Percentiles rank a stretch among this genome's conserved stretches.
These are phyloP conservation scores for Lactifluus rugatus DNA, from an alignment of 768 basidiomycete species.

Conservation along the genomic window DNA sequence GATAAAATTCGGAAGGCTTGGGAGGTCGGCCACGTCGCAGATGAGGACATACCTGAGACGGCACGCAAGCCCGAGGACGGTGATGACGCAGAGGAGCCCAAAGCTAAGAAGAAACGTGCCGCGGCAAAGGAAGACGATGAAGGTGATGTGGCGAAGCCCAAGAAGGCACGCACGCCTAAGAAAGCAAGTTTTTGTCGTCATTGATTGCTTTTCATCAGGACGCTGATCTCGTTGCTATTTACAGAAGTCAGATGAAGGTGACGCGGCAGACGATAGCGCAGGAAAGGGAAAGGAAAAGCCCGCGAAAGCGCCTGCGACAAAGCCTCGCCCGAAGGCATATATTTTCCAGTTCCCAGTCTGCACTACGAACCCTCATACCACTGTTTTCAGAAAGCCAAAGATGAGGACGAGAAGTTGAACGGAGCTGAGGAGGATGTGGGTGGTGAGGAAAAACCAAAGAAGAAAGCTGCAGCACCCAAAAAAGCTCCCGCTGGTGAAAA, in stretches of 20 bases:
- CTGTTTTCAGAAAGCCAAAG: conserved; percentile 36
- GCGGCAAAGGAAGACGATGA: conserved; percentile 26
- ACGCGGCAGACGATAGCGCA: conserved; percentile 33
- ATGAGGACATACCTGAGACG: conserved; percentile 72
- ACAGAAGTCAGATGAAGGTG: conserved; percentile 28
- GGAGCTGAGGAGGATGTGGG: conserved; percentile 33
- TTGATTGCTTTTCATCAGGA: neutral
- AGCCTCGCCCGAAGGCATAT: conserved; percentile 9
- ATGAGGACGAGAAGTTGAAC: conserved; percentile 40
- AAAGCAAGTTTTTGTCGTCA: conserved; percentile 12
- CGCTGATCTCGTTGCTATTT: neutral
- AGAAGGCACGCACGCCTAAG: conserved; percentile 23
- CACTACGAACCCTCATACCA: neutral
- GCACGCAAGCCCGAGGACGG: conserved; percentile 48
- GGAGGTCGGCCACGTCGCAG: conserved; percentile 67
- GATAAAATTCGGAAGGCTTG: conserved; percentile 62
- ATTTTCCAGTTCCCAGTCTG: neutral
- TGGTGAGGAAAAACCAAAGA: conserved; percentile 30
- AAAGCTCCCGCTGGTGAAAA: conserved; percentile 34
- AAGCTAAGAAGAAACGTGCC: conserved; percentile 23
- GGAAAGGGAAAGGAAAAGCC: conserved; percentile 48
- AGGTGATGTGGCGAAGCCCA: conserved; percentile 29
- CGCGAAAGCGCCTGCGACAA: conserved; percentile 42
- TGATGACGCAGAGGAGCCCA: conserved; percentile 34
- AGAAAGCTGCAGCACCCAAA: conserved; percentile 20